Base-by-base conservation (phyloP, 352 stramenopile genomes). In the Ochromonadaceae sp. region DNA sequence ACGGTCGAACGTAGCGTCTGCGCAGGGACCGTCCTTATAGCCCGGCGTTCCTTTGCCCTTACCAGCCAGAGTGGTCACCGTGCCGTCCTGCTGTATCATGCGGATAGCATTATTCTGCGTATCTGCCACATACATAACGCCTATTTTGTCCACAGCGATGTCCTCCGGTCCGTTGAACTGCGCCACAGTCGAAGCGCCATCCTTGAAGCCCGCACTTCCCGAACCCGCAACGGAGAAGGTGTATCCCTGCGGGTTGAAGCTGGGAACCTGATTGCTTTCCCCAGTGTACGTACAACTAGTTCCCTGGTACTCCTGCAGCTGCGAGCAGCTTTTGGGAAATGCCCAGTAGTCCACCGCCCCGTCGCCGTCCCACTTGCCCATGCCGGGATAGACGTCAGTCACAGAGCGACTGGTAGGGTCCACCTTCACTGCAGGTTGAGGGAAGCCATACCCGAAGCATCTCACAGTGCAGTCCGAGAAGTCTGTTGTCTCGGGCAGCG, bases 101-200 rank as follows among this genome's bases (percentile, higher is more conserved):
- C 79, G 71, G 43, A 88, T 80, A 20, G 74, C 69, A 69, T 89
- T 73, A 72, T 97, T 97, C 36, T 83, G 82, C 20, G 82, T 96
- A 71, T 97, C 90, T 0, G 86, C 86, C 1, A 97, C 85, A 70
- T 95, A 97, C 4, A 96, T 79, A 39, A 92, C 82, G 7, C 87
- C 85, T 12, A 79, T 80, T 25, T 80, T 82, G 71, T 95, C 88
- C 12, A 95, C 80, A 0, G 86, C 87, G 25, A 96, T 77, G 58
- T 87, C 86, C 63, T 90, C 73, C 14, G 89, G 90, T 57, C 81
- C 78, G 59, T 79, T 81, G 72, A 96, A 97, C 34, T 72, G 75
- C n/a, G 88, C 85, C 0, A 73, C 63, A 5, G 67, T 53, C 36
- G 52, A 67, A 17, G 70, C 0, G 30, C 86, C 88, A 65, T 96